phyloP scores from a whole-genome alignment of 139 green algal genomes.

The Chlorella sorokiniana region DNA sequence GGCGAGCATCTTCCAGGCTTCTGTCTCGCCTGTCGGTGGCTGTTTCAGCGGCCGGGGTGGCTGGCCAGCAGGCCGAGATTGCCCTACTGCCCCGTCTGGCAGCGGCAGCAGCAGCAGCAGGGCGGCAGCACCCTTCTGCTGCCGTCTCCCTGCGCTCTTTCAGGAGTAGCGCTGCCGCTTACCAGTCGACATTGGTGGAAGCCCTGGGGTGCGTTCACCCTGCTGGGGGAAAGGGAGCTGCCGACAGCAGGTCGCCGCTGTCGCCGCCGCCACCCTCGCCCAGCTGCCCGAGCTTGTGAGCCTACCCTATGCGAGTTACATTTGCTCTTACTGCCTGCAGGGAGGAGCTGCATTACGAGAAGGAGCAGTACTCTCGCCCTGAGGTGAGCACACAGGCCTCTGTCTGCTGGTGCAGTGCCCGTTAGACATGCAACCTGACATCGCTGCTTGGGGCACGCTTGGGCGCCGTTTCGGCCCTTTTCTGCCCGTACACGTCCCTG shows the following conservation, averaged over 20 bases:
- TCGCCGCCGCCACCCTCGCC: background rate
- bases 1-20: background rate
- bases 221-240: too few species aligned
- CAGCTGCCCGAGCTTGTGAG: constrained; percentile 45
- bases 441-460: background rate
- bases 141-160: background rate
- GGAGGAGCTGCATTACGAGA: constrained; percentile 72
- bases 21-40: background rate
- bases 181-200: background rate
- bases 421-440: background rate
- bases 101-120: background rate
- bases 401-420: background rate
- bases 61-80: background rate
- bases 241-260: too few species aligned
- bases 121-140: background rate
- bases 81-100: background rate
- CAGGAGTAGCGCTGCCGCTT: constrained; percentile 2
- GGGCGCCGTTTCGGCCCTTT: too few species aligned
- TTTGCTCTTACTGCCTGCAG: background rate
- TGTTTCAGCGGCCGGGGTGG: background rate
- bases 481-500: too few species aligned
- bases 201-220: constrained; percentile 5
- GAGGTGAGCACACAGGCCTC: constrained; percentile 30
- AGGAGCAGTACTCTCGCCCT: constrained; percentile 59
- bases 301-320: background rate